Evolutionary conservation across 352 stramenopile species (phyloP).

Genomic region (Pythium guiyangense): DNA sequence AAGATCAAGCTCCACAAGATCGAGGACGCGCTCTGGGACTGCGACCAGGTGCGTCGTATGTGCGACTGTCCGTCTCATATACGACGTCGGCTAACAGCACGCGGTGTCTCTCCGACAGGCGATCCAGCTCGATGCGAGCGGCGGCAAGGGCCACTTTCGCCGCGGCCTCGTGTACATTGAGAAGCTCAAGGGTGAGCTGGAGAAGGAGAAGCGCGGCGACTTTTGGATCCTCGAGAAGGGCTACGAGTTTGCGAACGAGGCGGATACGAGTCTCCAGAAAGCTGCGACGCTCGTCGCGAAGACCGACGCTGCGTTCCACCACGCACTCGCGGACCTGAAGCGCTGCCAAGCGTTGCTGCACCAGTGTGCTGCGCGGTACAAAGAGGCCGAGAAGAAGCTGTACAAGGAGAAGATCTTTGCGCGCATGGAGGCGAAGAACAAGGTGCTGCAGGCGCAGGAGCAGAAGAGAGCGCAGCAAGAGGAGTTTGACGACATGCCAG

Average conservation of each 20-base stretch:
- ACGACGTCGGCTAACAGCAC: not conserved
- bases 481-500: slow-evolving; percentile 83
- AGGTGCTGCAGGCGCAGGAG: slow-evolving; percentile 61
- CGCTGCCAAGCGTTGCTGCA: slow-evolving; percentile 49
- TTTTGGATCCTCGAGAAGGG: slow-evolving; percentile 88
- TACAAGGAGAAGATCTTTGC: slow-evolving; percentile 90
- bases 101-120: slow-evolving; percentile 25
- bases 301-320: slow-evolving; percentile 47
- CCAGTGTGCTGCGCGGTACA: slow-evolving; percentile 68
- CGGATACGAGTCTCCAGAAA: slow-evolving; percentile 69
- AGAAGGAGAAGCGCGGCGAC: slow-evolving; percentile 74
- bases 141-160: slow-evolving; percentile 77
- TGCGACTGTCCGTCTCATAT: not conserved
- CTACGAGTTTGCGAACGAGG: slow-evolving; percentile 63
- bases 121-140: slow-evolving; percentile 54
- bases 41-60: slow-evolving; percentile 48
- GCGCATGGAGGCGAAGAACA: slow-evolving; percentile 79
- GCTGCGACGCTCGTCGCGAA: slow-evolving; percentile 38
- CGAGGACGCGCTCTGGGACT: slow-evolving; percentile 81
- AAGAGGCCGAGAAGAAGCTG: slow-evolving; percentile 84
- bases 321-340: slow-evolving; percentile 64
- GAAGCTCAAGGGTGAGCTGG: slow-evolving; percentile 75
- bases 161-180: slow-evolving; percentile 74
- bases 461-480: slow-evolving; percentile 57
- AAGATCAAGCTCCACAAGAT: slow-evolving; percentile 86